A percentile compares a stretch with the other conserved stretches of the same genome.
Conservation (phyloP, 306 rosid species). For the Vicia villosa region DNA sequence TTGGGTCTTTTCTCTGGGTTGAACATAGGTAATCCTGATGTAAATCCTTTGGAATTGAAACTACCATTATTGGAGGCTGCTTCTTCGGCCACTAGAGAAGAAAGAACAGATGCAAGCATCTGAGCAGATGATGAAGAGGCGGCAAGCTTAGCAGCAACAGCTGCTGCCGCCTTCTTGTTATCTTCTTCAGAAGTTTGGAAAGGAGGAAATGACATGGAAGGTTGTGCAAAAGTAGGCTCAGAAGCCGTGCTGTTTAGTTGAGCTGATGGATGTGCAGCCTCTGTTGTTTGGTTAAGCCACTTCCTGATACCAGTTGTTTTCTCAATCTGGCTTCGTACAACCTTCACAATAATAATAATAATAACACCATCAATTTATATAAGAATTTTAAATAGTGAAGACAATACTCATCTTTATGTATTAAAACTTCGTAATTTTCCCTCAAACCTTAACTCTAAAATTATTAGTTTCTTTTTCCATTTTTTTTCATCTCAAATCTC, state of each 20-base stretch:
- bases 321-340: slow-evolving; percentile 69
- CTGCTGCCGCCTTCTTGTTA: slow-evolving; percentile 78
- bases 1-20: slow-evolving; percentile 75
- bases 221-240: slow-evolving; percentile 50
- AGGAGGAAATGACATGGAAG: slow-evolving; percentile 55
- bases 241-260: slow-evolving; percentile 46
- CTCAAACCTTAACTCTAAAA: slow-evolving; percentile 5
- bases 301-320: slow-evolving; percentile 56
- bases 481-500: background rate
- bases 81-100: slow-evolving; percentile 95
- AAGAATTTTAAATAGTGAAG: background rate
- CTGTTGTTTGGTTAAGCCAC: slow-evolving; percentile 52
- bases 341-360: slow-evolving; percentile 49
- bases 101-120: slow-evolving; percentile 85
- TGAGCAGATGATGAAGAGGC: slow-evolving; percentile 94
- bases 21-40: slow-evolving; percentile 57
- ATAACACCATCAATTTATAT: slow-evolving; percentile 22
- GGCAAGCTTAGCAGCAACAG: slow-evolving; percentile 91
- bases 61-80: slow-evolving; percentile 70
- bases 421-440: background rate
- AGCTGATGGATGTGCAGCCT: slow-evolving; percentile 43
- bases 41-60: slow-evolving; percentile 52
- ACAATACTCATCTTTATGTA: background rate
- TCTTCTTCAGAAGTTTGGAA: slow-evolving; percentile 71
- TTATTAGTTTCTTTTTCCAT: background rate